phyloP scores from a whole-genome alignment of 257 asterid genomes.

The Plantago elongata region DNA sequence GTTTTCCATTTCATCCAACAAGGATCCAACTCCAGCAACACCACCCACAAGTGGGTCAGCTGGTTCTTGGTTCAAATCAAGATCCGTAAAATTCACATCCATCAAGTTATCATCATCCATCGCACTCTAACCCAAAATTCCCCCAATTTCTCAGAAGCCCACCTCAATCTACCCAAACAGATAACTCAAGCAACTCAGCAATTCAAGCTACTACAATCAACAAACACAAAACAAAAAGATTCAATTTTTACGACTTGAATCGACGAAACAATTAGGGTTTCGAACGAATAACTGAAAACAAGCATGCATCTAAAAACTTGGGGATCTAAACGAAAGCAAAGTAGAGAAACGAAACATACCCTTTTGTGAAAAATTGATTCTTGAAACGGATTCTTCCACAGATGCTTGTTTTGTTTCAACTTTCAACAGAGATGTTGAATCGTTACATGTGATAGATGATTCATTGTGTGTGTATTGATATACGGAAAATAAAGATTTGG shows the following conservation, averaged over 20 bases:
- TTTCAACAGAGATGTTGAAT: no score
- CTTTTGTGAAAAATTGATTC: no score
- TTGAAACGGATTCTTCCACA: no score
- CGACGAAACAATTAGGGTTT: conserved; percentile 6
- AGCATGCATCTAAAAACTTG: conserved; percentile 13
- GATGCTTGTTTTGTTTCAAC: no score
- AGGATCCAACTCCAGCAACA: conserved; percentile 43
- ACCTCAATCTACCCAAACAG: conserved; percentile 13
- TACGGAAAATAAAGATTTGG: no score
- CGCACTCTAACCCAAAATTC: conserved; percentile 18
- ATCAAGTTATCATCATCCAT: conserved; percentile 53
- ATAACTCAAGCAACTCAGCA: conserved; percentile 14
- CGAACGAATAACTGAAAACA: neutral
- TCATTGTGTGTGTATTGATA: no score
- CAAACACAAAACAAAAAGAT: conserved; percentile 13
- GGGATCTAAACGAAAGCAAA: conserved; percentile 18
- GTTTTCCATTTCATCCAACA: conserved; percentile 49
- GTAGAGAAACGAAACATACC: neutral
- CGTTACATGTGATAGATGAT: no score
- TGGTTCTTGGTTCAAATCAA: conserved; percentile 81
- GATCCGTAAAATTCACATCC: conserved; percentile 57
- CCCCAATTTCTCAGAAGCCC: conserved; percentile 16
- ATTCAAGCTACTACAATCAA: conserved; percentile 7
- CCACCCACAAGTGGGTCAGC: conserved; percentile 33
- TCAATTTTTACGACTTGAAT: neutral